These are phyloP conservation scores for Linum tenue DNA, from an alignment of 345 rosid genomes.

Conservation along the genomic window DNA sequence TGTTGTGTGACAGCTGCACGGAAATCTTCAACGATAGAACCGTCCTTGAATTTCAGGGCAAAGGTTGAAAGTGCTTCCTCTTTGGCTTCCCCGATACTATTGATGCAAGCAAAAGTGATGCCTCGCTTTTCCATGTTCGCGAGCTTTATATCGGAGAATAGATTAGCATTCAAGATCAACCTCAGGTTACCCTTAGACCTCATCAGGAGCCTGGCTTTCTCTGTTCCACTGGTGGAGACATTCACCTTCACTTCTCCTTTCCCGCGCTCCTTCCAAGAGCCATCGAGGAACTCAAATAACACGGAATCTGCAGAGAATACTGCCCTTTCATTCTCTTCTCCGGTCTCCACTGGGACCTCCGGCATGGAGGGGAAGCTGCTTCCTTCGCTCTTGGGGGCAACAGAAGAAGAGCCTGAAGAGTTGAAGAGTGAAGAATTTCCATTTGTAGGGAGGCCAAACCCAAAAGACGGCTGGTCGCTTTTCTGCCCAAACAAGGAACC, in stretches of 20 bases:
- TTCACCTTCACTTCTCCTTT: conserved; percentile 91
- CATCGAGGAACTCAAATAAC: conserved; percentile 61
- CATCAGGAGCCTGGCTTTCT: conserved; percentile 73
- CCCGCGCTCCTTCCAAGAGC: conserved; percentile 95
- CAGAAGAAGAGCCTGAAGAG: conserved; percentile 33
- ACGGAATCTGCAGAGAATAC: conserved; percentile 71
- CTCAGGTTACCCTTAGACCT: conserved; percentile 86
- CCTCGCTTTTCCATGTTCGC: conserved; percentile 92
- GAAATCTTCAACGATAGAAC: conserved; percentile 55
- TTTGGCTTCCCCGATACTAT: conserved; percentile 53
- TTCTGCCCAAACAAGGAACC: conserved; percentile 38
- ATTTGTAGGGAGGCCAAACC: conserved; percentile 47
- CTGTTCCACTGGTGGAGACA: conserved; percentile 42
- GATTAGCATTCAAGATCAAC: conserved; percentile 79
- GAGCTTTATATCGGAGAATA: conserved; percentile 88
- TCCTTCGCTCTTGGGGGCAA: conserved; percentile 51
- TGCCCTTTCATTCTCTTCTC: conserved; percentile 83
- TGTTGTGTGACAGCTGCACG: conserved; percentile 42
- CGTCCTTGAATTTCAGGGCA: conserved; percentile 79
- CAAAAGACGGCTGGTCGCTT: conserved; percentile 34
- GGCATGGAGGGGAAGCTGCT: conserved; percentile 56
- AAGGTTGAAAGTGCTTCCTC: conserved; percentile 55
- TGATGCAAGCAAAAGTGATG: conserved; percentile 79
- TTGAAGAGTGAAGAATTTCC: conserved; percentile 55
- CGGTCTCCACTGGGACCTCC: conserved; percentile 79